Evolutionary conservation across 2,329 filamentous ascomycete genomes (phyloP).

Genomic region (Talaromyces albobiverticillius): DNA sequence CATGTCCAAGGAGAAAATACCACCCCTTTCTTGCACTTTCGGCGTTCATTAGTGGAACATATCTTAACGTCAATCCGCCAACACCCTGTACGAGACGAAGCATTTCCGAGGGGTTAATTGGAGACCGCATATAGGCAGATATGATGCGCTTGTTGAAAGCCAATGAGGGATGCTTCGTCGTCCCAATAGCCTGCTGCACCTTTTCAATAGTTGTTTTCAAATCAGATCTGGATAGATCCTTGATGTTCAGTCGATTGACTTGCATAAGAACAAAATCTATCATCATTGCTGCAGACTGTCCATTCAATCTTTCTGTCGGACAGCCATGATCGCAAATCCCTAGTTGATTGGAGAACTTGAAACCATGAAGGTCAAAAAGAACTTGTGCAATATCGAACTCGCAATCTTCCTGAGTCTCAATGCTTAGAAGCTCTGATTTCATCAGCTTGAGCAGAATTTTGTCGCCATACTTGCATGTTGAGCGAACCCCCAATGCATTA

Average conservation of each 20-base stretch:
- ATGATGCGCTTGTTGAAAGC: slow-evolving; percentile 85
- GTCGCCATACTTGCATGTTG: slow-evolving; percentile 79
- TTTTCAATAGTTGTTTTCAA: slow-evolving; percentile 88
- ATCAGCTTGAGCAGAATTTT: slow-evolving; percentile 87
- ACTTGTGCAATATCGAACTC: slow-evolving; percentile 85
- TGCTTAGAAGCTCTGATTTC: slow-evolving; percentile 76
- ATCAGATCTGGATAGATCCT: slow-evolving; percentile 87
- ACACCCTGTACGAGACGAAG: slow-evolving; percentile 79
- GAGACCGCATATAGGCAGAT: slow-evolving; percentile 74
- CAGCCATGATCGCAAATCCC: slow-evolving; percentile 78
- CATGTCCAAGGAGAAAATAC: slow-evolving; percentile 89
- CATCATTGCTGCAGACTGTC: slow-evolving; percentile 73
- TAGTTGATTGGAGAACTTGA: slow-evolving; percentile 70
- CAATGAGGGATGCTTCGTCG: slow-evolving; percentile 73
- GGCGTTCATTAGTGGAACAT: slow-evolving; percentile 66
- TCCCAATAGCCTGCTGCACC: slow-evolving; percentile 81
- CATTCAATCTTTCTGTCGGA: slow-evolving; percentile 72
- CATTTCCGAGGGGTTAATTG: slow-evolving; percentile 76
- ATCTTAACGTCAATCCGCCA: slow-evolving; percentile 68
- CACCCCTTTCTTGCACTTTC: slow-evolving; percentile 76
- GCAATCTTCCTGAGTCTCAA: slow-evolving; percentile 74
- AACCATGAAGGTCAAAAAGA: slow-evolving; percentile 75
- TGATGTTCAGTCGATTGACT: slow-evolving; percentile 79
- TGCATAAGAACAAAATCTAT: slow-evolving; percentile 81
- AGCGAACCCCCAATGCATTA: slow-evolving; percentile 76